Percentiles rank a stretch among this genome's conserved stretches.
Conservation (phyloP, 768 basidiomycete genomes). For the Naganishia vishniacii region DNA sequence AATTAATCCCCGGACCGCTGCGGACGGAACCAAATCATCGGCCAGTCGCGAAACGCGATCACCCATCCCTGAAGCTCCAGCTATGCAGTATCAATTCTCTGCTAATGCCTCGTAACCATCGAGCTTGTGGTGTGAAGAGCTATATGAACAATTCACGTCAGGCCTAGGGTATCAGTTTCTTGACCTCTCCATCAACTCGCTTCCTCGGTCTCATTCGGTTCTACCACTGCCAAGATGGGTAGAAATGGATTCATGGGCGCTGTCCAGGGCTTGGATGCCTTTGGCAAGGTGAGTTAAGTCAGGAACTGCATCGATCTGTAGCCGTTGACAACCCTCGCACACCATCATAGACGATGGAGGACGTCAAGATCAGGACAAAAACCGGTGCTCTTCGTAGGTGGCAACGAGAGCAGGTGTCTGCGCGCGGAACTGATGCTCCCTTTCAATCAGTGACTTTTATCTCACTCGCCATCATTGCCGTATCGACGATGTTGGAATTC, state of each 20-base stretch:
- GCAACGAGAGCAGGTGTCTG: neutral
- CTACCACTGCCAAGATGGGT: conserved; percentile 37
- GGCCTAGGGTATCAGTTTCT: no score
- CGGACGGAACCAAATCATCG: no score
- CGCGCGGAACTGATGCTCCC: conserved; percentile 1
- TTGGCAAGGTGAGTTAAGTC: conserved; percentile 77
- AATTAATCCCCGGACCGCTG: no score
- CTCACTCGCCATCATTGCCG: conserved; percentile 83
- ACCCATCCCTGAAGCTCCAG: no score
- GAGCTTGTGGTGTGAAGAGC: no score
- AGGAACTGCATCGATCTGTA: neutral
- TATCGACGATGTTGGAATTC: conserved; percentile 89
- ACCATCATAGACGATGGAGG: conserved; percentile 77
- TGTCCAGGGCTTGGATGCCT: conserved; percentile 91
- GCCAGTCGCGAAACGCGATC: no score
- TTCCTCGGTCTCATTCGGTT: no score
- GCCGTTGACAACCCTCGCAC: neutral
- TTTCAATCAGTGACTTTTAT: conserved; percentile 72
- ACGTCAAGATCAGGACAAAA: conserved; percentile 97
- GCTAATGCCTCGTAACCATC: neutral
- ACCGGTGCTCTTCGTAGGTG: conserved; percentile 82
- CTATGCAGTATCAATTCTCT: neutral
- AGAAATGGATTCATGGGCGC: conserved; percentile 48
- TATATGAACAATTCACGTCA: no score
- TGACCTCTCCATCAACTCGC: no score